Conservation (phyloP, 2,329 filamentous ascomycete genomes). For the Alternaria novae-zelandiae region DNA sequence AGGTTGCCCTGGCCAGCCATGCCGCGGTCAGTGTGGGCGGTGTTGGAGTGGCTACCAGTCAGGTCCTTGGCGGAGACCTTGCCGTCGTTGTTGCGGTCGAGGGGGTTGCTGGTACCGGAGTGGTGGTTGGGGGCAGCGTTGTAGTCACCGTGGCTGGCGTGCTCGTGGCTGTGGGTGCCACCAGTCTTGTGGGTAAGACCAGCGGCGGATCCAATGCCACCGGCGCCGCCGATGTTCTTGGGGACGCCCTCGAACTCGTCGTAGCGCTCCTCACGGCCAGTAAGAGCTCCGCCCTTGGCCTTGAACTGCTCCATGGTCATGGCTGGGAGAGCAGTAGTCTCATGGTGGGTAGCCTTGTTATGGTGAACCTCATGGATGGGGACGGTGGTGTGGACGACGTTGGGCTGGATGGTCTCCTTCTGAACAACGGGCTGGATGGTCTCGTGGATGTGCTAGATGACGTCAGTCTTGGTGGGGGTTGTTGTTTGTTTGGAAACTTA, state of each 20-base stretch:
- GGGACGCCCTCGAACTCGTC: constrained; percentile 70
- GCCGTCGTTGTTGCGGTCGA: constrained; percentile 13
- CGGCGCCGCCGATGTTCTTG: constrained; percentile 52
- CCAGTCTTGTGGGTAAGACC: constrained; percentile 23
- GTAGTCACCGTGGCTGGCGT: constrained; percentile 27
- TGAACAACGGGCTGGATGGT: constrained; percentile 74
- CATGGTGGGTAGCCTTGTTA: constrained; percentile 69
- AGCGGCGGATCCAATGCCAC: constrained; percentile 22
- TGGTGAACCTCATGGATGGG: constrained; percentile 77
- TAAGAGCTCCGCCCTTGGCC: constrained; percentile 60
- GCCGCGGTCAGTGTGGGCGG: constrained; percentile 3
- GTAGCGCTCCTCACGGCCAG: constrained; percentile 62
- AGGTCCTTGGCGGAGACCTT: constrained; percentile 6
- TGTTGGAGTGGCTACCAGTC: constrained; percentile 5
- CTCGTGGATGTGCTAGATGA: constrained; percentile 63
- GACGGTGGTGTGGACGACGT: constrained; percentile 73
- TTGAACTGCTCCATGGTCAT: constrained; percentile 71
- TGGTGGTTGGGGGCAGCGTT: constrained; percentile 13
- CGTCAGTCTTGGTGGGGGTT: constrained; percentile 10
- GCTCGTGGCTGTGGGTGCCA: constrained; percentile 13
- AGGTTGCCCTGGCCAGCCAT: constrained; percentile 8
- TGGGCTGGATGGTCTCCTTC: constrained; percentile 71
- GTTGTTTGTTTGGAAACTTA: constrained; percentile 9
- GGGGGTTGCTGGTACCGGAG: constrained; percentile 7
- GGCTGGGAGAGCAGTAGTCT: constrained; percentile 66